A percentile compares a stretch with the other conserved stretches of the same genome.
phyloP scores from a whole-genome alignment of 306 rosid genomes.

The Sophora flavescens region DNA sequence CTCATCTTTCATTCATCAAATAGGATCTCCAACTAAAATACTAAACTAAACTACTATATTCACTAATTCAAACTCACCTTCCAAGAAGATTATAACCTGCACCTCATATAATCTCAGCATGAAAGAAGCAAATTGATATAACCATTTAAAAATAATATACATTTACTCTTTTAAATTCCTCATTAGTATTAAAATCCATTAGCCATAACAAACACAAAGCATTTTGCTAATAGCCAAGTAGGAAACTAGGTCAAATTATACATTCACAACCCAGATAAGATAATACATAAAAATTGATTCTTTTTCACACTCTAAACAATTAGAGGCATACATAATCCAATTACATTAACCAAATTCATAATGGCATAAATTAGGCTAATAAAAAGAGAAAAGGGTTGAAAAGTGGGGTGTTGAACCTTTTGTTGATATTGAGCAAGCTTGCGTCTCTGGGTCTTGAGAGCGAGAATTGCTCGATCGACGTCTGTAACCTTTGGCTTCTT shows the following conservation, averaged over 20 bases:
- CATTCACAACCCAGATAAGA: not conserved
- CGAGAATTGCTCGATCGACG: conserved; percentile 93
- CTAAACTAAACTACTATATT: not conserved
- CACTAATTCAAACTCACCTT: not conserved
- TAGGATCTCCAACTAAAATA: not conserved
- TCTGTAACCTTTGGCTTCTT: conserved; percentile 97
- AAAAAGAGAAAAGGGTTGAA: not conserved
- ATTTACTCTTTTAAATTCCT: not conserved
- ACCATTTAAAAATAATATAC: not conserved
- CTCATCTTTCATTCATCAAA: not conserved
- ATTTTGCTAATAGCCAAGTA: not conserved
- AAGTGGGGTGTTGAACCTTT: conserved; percentile 57
- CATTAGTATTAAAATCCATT: conserved; percentile 9
- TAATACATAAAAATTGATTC: not conserved
- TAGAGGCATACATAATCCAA: not conserved
- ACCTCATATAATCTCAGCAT: not conserved
- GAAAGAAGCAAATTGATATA: not conserved
- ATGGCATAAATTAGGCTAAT: not conserved
- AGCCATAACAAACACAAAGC: not conserved
- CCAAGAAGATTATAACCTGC: not conserved
- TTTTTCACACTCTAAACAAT: too few relatives aligned
- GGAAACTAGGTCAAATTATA: not conserved
- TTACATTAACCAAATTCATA: not conserved
- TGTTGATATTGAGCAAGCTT: conserved; percentile 94
- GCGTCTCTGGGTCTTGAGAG: conserved; percentile 96